Base-by-base conservation (phyloP, 352 stramenopile species). In the Blastocystis hominis region DNA sequence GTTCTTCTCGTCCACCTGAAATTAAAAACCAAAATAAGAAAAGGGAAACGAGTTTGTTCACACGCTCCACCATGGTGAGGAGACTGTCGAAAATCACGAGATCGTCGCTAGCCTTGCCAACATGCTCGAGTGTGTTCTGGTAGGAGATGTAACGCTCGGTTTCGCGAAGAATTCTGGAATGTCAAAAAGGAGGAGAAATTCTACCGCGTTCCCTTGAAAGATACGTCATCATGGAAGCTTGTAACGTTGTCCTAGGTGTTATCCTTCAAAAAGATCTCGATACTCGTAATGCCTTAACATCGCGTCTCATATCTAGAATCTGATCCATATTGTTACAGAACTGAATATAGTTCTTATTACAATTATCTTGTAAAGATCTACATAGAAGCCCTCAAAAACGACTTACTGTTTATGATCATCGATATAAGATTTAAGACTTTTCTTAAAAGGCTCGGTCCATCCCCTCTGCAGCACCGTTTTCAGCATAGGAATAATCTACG, bases 261-360 rank as follows among this genome's bases (percentile, higher is more conserved):
- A 34, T 59, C 54, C 20, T n/a, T 54, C 36, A 30, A 13, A 20
- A 4, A 59, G 5, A 36, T 7, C 6, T 24, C 9, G 1, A 1
- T 76, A 87, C 77, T 20, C 46, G 77, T 30, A 87, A 53, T 59
- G 59, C 62, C 17, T 76, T 78, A n/a, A 87, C 50, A 77, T 87
- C 77, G 20, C 66, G 77, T 59, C 63, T 78, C 66, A 87, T 87
- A 13, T 40, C 77, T 24, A 75, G 77, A 7, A 87, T 17, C 24
- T 78, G 63, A 44, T 87, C 77, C 62, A 87, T 75, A 77, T 56
- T 87, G 56, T 78, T 50, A 30, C 77, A 75, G 64, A 87, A 68
- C 36, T 87, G 13, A 40, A 87, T 61, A 50, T 87, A 87, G 56
- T 87, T 87, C 66, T 87, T 87, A 34, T 87, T 78, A 44, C 77